phyloP scores from a whole-genome alignment of 106 monocot species.

The Allium sativum region DNA sequence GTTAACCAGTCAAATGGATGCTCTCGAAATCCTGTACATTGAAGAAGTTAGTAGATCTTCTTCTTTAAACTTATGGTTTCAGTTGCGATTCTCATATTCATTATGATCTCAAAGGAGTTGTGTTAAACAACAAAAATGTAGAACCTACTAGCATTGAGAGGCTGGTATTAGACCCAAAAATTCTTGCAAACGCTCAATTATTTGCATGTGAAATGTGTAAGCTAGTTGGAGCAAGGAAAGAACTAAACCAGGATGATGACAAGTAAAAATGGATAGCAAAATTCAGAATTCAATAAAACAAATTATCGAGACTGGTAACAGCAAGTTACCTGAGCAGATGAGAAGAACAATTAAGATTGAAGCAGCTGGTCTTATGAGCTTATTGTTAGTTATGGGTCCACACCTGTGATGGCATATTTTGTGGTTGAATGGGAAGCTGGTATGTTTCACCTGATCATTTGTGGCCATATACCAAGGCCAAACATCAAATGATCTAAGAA shows the following conservation, averaged over 20 bases:
- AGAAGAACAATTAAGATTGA: constrained; percentile 91
- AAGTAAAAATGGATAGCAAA: constrained; percentile 26
- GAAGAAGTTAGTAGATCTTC: constrained; percentile 74
- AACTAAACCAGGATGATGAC: constrained; percentile 54
- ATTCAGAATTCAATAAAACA: constrained; percentile 20
- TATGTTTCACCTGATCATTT: constrained; percentile 98
- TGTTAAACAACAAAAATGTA: constrained; percentile 60
- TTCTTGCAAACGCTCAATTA: constrained; percentile 76
- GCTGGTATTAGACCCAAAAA: constrained; percentile 72
- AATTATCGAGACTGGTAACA: constrained; percentile 27
- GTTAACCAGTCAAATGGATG: constrained; percentile 93
- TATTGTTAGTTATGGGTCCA: constrained; percentile 96
- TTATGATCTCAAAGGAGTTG: constrained; percentile 79
- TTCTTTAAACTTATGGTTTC: constrained; percentile 82
- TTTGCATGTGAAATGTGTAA: constrained; percentile 84
- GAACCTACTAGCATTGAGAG: constrained; percentile 72
- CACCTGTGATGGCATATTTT: constrained; percentile 84
- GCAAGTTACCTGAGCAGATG: constrained; percentile 66
- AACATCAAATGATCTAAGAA: too few relatives aligned
- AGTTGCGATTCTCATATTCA: constrained; percentile 90
- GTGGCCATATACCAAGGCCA: constrained; percentile 99
- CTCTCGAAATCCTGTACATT: constrained; percentile 83
- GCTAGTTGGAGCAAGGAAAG: constrained; percentile 49
- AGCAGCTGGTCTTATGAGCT: constrained; percentile 91
- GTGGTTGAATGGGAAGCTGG: constrained; percentile 97